These are phyloP conservation scores for Candida insectalens DNA, from an alignment of 805 yeast species.

Conservation along the genomic window DNA sequence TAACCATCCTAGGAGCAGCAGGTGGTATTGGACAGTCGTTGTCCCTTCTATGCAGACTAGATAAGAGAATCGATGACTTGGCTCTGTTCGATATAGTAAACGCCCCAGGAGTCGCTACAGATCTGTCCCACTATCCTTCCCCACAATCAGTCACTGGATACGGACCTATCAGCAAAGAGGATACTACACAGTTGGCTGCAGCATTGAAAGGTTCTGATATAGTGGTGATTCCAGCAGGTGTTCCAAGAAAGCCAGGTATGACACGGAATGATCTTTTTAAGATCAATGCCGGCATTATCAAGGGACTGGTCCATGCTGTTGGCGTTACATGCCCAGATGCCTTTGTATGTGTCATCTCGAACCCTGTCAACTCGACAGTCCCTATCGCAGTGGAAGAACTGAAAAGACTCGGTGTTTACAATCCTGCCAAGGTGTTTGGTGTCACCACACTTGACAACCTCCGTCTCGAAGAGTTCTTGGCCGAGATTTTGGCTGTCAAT, in stretches of 20 bases:
- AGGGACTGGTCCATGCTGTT: constrained; percentile 40
- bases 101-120: constrained; percentile 84
- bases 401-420: constrained; percentile 39
- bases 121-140: constrained; percentile 65
- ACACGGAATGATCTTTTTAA: constrained; percentile 55
- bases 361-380: constrained; percentile 54
- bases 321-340: constrained; percentile 42
- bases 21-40: constrained; percentile 95
- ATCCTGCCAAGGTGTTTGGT: constrained; percentile 45
- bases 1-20: constrained; percentile 78
- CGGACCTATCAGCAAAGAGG: constrained; percentile 17
- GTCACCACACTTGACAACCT: constrained; percentile 52
- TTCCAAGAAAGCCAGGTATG: constrained; percentile 60
- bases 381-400: constrained; percentile 51
- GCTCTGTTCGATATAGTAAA: constrained; percentile 80
- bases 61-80: constrained; percentile 51
- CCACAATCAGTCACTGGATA: constrained; percentile 15
- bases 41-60: constrained; percentile 69
- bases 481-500: constrained; percentile 17
- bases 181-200: constrained; percentile 26
- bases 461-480: constrained; percentile 42
- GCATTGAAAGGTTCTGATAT: constrained; percentile 40
- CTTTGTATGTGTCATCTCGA: constrained; percentile 43
- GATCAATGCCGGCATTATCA: constrained; percentile 47
- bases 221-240: constrained; percentile 55